Percentiles rank a stretch among this genome's conserved stretches.
Evolutionary conservation across 495 filamentous ascomycete species (phyloP).

Genomic region (Aspergillus wentii): DNA sequence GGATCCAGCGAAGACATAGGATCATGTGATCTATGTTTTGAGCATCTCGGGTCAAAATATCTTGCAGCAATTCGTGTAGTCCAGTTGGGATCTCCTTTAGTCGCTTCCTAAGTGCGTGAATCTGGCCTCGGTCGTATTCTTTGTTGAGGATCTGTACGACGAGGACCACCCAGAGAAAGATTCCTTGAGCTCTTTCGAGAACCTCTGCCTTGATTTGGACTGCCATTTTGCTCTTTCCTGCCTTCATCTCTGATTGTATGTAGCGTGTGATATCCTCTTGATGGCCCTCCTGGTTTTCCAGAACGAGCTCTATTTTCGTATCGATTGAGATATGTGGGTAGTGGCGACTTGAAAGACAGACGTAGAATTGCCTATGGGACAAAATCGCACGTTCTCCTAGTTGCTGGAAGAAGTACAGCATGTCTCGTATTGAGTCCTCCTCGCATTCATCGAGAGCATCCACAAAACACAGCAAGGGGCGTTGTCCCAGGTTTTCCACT

Average conservation of each 20-base stretch:
- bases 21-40: slow-evolving; percentile 19
- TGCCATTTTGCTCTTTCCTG: slow-evolving; percentile 7
- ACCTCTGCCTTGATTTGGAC: slow-evolving; percentile 20
- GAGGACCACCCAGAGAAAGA: slow-evolving; percentile 47
- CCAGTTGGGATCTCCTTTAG: slow-evolving; percentile 30
- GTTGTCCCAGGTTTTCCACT: slow-evolving; percentile 14
- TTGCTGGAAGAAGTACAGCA: slow-evolving; percentile 35
- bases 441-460: slow-evolving; percentile 41
- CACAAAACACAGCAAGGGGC: slow-evolving; percentile 25
- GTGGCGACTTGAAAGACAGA: slow-evolving; percentile 48
- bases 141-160: slow-evolving; percentile 42
- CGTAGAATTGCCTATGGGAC: slow-evolving; percentile 9
- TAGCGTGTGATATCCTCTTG: slow-evolving; percentile 19
- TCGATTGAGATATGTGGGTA: slow-evolving; percentile 40
- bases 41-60: slow-evolving; percentile 29
- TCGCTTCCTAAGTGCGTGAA: slow-evolving; percentile 15
- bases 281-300: slow-evolving; percentile 26
- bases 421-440: slow-evolving; percentile 26
- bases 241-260: slow-evolving; percentile 15
- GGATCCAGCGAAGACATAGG: slow-evolving; percentile 34
- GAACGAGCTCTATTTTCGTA: slow-evolving; percentile 22
- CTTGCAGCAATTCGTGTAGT: slow-evolving; percentile 32
- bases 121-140: slow-evolving; percentile 21
- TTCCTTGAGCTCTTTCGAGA: slow-evolving; percentile 32
- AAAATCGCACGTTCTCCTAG: slow-evolving; percentile 15